phyloP scores from a whole-genome alignment of 106 monocot genomes.

The Dendrobium catenatum region DNA sequence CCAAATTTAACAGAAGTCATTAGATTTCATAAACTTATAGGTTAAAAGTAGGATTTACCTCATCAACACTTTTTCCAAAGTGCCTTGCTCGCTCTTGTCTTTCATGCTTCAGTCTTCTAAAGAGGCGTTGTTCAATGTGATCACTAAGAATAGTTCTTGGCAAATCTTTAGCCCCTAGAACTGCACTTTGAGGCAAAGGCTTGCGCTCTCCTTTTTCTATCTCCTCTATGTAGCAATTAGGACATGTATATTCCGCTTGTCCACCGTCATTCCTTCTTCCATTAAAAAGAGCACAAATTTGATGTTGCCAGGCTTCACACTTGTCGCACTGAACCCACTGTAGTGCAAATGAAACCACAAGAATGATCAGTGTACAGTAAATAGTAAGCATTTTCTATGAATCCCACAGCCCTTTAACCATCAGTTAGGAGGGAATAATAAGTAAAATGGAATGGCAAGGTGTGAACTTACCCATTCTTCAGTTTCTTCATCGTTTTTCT shows the following conservation, averaged over 20 bases:
- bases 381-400: background rate
- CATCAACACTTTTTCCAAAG: constrained; percentile 70
- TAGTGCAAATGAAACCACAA: constrained; percentile 11
- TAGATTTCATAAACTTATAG: background rate
- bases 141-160: constrained; percentile 88
- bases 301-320: constrained; percentile 99
- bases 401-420: background rate
- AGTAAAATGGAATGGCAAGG: background rate
- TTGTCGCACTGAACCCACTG: constrained; percentile 99
- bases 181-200: constrained; percentile 91
- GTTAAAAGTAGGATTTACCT: constrained; percentile 36
- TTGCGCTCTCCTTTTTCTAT: constrained; percentile 79
- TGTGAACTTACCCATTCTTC: constrained; percentile 76
- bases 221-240: constrained; percentile 88
- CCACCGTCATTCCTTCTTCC: constrained; percentile 95
- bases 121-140: constrained; percentile 80
- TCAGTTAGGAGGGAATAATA: background rate
- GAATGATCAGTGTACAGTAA: background rate
- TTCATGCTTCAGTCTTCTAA: constrained; percentile 67
- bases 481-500: constrained; percentile 89
- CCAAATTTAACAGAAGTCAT: background rate
- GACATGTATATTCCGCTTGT: constrained; percentile 95
- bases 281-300: constrained; percentile 98
- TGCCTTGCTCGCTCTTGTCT: constrained; percentile 75
- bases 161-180: constrained; percentile 97